Evolutionary conservation across 2,329 filamentous ascomycete species (phyloP).

Genomic region (Elsinoe arachidis): DNA sequence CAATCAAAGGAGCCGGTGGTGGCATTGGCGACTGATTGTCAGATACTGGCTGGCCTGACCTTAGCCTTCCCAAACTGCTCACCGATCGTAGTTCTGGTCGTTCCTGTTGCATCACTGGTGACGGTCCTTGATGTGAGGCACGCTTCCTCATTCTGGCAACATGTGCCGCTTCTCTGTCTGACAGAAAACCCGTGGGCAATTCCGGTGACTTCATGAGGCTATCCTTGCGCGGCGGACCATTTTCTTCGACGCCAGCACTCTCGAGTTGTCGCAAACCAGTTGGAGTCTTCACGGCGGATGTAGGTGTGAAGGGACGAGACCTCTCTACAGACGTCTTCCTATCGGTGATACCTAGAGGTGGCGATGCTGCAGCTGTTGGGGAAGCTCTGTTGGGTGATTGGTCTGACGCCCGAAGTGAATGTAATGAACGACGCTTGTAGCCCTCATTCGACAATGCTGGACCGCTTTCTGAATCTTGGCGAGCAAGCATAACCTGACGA

Average conservation of each 20-base stretch:
- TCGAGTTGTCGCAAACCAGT: neutral
- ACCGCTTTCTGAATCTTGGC: neutral
- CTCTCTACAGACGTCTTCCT: neutral
- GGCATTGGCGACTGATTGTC: neutral
- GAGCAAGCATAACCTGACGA: slow-evolving; percentile 5
- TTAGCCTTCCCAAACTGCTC: slow-evolving; percentile 5
- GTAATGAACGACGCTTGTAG: neutral
- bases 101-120: neutral
- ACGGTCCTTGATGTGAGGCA: slow-evolving; percentile 10
- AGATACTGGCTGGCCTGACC: neutral
- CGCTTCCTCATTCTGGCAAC: slow-evolving; percentile 9
- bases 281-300: neutral
- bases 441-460: neutral
- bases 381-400: neutral
- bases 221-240: neutral
- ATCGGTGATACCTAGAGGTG: neutral
- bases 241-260: neutral
- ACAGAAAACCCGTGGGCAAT: neutral
- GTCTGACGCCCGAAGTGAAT: neutral
- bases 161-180: neutral
- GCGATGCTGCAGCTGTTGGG: neutral
- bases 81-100: neutral
- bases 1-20: neutral
- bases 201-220: slow-evolving; percentile 12
- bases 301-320: neutral